phyloP scores from a whole-genome alignment of 2,329 filamentous ascomycete species.

The Claviceps pazoutovae region DNA sequence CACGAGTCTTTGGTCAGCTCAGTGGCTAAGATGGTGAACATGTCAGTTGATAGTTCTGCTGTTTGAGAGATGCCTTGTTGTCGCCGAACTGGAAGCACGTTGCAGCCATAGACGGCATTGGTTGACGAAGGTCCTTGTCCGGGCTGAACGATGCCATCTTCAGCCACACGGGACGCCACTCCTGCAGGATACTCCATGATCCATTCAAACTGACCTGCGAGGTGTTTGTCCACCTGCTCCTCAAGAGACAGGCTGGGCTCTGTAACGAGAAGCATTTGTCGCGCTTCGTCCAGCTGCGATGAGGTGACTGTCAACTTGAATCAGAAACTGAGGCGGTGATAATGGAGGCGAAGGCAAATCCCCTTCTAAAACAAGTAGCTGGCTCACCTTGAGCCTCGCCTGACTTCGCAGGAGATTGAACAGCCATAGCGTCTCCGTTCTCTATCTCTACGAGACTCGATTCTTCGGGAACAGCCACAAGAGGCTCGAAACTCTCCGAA shows the following conservation, averaged over 20 bases:
- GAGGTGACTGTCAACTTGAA: background rate
- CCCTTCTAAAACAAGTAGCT: background rate
- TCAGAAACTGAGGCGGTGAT: background rate
- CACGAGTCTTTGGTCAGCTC: conserved; percentile 20
- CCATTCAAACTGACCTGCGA: conserved; percentile 37
- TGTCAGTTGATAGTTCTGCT: conserved; percentile 17
- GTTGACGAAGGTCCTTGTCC: background rate
- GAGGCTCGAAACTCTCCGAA: conserved; percentile 20
- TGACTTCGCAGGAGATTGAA: background rate
- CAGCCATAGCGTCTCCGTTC: background rate
- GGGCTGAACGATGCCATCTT: conserved; percentile 7
- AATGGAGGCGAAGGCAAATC: background rate
- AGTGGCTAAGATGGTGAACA: conserved; percentile 34
- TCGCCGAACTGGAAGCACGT: conserved; percentile 23
- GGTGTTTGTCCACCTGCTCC: conserved; percentile 26
- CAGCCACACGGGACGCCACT: conserved; percentile 11
- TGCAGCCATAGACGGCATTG: conserved; percentile 34
- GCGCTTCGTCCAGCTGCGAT: background rate
- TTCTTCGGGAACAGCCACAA: conserved; percentile 20
- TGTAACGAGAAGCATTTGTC: background rate
- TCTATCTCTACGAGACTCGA: conserved; percentile 5
- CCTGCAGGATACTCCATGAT: conserved; percentile 26
- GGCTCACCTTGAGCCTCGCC: background rate
- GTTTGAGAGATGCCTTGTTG: background rate
- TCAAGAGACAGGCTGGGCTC: background rate